These are phyloP conservation scores for Eutypa lata DNA, from an alignment of 2,329 filamentous ascomycete genomes.

Conservation along the genomic window DNA sequence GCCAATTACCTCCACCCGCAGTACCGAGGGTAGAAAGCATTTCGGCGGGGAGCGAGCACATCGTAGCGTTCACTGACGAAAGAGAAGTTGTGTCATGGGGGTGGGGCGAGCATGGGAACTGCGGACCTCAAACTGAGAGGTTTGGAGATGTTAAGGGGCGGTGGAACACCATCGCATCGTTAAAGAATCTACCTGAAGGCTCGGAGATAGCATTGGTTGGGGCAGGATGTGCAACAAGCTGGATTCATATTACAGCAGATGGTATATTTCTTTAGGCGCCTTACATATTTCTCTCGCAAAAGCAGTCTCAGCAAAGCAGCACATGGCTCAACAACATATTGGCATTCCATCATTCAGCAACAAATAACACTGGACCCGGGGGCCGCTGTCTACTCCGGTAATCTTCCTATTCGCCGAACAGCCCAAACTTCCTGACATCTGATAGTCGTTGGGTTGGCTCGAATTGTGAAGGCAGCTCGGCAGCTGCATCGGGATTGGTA, in stretches of 20 bases:
- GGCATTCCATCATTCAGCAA: no score
- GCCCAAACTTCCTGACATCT: conserved; percentile 52
- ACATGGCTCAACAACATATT: no score
- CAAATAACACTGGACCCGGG: no score
- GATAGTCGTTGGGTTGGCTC: conserved; percentile 74
- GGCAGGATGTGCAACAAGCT: conserved; percentile 89
- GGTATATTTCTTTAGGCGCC: conserved; percentile 27
- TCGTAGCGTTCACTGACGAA: conserved; percentile 64
- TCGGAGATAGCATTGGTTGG: conserved; percentile 60
- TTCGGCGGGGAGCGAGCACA: conserved; percentile 88
- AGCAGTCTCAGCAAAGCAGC: no score
- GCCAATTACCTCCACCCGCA: conserved; percentile 66
- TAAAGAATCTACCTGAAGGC: conserved; percentile 48
- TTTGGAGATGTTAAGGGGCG: conserved; percentile 60
- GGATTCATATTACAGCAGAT: conserved; percentile 53
- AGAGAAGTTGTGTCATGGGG: conserved; percentile 81
- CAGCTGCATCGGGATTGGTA: conserved; percentile 9
- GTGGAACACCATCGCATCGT: conserved; percentile 65
- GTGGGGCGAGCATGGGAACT: conserved; percentile 98
- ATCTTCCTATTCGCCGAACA: conserved; percentile 34
- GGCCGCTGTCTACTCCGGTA: neutral
- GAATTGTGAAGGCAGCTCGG: conserved; percentile 36
- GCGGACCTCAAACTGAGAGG: conserved; percentile 65
- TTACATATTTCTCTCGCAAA: neutral
- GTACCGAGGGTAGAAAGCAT: conserved; percentile 60